These are phyloP conservation scores for Kuraishia borneana DNA, from an alignment of 805 yeast genomes.

Conservation along the genomic window DNA sequence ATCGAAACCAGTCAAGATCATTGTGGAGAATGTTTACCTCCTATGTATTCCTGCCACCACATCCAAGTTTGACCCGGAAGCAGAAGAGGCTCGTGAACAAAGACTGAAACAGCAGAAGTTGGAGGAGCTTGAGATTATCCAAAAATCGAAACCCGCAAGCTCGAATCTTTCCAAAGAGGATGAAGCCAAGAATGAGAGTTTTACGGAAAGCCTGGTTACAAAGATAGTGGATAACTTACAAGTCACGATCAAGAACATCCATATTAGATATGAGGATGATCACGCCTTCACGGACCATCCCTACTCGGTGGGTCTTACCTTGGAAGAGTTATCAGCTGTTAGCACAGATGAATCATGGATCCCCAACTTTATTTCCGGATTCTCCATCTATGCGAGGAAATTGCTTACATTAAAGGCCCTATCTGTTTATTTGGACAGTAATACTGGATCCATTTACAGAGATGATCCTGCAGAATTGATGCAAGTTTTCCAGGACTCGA, in stretches of 20 bases:
- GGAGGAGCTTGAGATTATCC: conserved; percentile 54
- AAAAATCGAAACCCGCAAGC: conserved; percentile 24
- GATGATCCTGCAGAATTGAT: conserved; percentile 39
- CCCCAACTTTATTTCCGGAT: conserved; percentile 71
- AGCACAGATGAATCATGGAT: conserved; percentile 81
- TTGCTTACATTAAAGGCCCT: conserved; percentile 63
- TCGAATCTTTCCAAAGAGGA: conserved; percentile 23
- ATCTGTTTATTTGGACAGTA: conserved; percentile 79
- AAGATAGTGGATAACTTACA: conserved; percentile 91
- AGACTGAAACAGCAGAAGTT: conserved; percentile 57
- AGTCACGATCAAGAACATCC: conserved; percentile 83
- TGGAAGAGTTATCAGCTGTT: conserved; percentile 82
- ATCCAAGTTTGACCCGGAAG: conserved; percentile 41
- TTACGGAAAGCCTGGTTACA: conserved; percentile 77
- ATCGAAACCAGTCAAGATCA: conserved; percentile 81
- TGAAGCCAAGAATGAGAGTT: conserved; percentile 55
- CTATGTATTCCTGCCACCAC: conserved; percentile 67
- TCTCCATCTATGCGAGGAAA: conserved; percentile 60
- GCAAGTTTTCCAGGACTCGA: conserved; percentile 32
- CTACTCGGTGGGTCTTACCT: conserved; percentile 71
- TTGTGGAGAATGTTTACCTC: conserved; percentile 77
- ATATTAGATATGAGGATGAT: conserved; percentile 82
- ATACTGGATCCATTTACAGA: conserved; percentile 33
- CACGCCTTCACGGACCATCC: conserved; percentile 62
- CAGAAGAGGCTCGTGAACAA: conserved; percentile 47